Evolutionary conservation across 23 red algal genomes (phyloP), one percentile per base, ranked within the genome.

Genomic region (Gracilaria caudata): DNA sequence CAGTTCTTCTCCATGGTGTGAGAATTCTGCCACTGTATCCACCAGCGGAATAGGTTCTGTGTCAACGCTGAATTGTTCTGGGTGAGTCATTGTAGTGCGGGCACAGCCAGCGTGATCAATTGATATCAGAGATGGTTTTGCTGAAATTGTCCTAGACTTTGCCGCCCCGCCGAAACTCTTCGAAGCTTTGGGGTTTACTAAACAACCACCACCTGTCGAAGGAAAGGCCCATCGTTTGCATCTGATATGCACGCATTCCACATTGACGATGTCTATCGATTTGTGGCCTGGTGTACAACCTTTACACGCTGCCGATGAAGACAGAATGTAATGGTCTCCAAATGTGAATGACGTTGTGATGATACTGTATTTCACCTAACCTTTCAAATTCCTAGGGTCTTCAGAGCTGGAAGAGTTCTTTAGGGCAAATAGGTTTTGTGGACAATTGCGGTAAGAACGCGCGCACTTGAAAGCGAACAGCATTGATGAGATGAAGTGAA

Each of bases 1-100:
- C 19, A 90, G 82, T 13, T 76, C 83, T 38, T 68, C 38, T 35
- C 79, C 91, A 55, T 81, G 72, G 4, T 23, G 28, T 19, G 21
- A 51, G 91, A 53, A 56, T 65, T 94, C 91, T 43, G 83, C 83
- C 47, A 51, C 64, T 34, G 73, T 60, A 49, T 94, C 81, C 21
- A 87, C 80, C 21, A 94, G 71, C 20, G 91, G 91, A 63, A 94
- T 71, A 38, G 73, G 70, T 36, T 75, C 39, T 0, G 70, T 46
- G 37, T 46, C 70, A 24, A 46, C 70, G 7, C 19, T 30, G 24
- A 75, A 49, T 75, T 75, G 39, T 25, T 75, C 70, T 1, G 39
- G 70, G 47, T 46, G 70, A 3, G 37, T 49, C 70, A 75, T 75
- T 47, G 14, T 71, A 8, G 17, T 16, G 41, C 17, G 21, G 7